phyloP scores from a whole-genome alignment of 257 asterid species.

The Asclepias syriaca region DNA sequence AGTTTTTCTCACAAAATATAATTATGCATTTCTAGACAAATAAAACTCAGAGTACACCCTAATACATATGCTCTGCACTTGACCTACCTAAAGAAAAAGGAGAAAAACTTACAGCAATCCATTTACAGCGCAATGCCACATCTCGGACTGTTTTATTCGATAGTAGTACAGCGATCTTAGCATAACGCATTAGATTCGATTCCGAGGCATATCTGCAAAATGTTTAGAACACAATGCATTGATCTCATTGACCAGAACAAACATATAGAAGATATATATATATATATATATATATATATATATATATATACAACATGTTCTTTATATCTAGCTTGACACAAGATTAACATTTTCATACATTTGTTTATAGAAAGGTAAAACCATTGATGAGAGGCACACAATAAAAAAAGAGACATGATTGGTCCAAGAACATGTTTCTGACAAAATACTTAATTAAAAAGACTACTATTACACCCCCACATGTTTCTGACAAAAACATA shows the following conservation, averaged over 20 bases:
- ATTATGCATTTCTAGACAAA: too few relatives aligned
- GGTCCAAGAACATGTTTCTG: too few relatives aligned
- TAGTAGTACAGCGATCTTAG: constrained; percentile 77
- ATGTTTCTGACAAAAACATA: neutral
- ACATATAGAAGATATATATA: too few relatives aligned
- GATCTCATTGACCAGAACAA: neutral
- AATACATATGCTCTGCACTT: neutral
- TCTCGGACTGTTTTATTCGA: constrained; percentile 85
- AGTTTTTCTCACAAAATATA: too few relatives aligned
- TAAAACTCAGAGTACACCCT: neutral
- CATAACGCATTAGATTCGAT: constrained; percentile 67
- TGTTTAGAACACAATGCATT: constrained; percentile 10
- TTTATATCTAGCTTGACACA: neutral
- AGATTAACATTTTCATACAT: neutral
- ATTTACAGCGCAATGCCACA: constrained; percentile 92
- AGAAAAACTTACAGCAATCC: constrained; percentile 75
- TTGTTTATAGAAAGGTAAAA: neutral
- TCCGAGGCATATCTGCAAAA: constrained; percentile 72
- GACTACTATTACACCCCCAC: neutral
- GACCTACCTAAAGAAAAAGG: neutral
- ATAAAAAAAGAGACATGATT: neutral
- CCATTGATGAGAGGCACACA: neutral
- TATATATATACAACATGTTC: neutral
- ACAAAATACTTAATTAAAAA: neutral
- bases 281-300: too few relatives aligned